Base-by-base conservation (phyloP, 768 basidiomycete species). In the Tephrocybe sp. region DNA sequence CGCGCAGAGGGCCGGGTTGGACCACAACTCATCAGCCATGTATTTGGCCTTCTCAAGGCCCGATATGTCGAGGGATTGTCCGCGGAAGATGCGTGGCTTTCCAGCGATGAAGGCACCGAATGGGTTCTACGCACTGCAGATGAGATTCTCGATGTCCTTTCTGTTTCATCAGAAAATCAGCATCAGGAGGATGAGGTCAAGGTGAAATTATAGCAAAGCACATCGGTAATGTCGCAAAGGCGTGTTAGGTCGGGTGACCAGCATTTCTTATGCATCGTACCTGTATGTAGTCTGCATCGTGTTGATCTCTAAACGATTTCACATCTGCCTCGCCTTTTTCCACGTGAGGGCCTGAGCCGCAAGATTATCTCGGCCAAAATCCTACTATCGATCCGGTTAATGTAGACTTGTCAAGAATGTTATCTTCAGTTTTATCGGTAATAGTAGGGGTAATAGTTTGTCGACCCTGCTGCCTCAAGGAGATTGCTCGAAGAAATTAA, bases 81-180 rank as follows among this genome's bases (percentile, higher is more conserved):
- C 57, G 77, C 79, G 59, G 89, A 87, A 67, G 90, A 92, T 65
- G 74, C 70, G 51, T 95, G 87, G 85, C 78, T 95, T 35, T 76
- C 87, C 19, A 87, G 79, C 53, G 92, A 93, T 63, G 88, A 92
- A 66, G 92, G 92, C 31, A 80, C 88, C 16, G 87, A 88, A 70
- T 95, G 92, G 92, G 84, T 94, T 45, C 73, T 94, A 61, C 83
- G 85, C 62, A 87, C 81, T 42, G 82, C 92, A 47, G 92, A 95
- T 72, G 76, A 83, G 60, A 80, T 93, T 68, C 74, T 87, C 56
- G 88, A 90, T 67, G 84, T 83, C 52, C 82, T 90, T 59, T 76
- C 73, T 52, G 82, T 89, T 59, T 77, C 74, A 63, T 69, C 75
- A 65, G 74, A 68, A 59, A 72, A 66, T 57, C 68, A 26, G 7